These are phyloP conservation scores for Colletotrichum higginsianum DNA, from an alignment of 2,329 filamentous ascomycete species.

Conservation along the genomic window DNA sequence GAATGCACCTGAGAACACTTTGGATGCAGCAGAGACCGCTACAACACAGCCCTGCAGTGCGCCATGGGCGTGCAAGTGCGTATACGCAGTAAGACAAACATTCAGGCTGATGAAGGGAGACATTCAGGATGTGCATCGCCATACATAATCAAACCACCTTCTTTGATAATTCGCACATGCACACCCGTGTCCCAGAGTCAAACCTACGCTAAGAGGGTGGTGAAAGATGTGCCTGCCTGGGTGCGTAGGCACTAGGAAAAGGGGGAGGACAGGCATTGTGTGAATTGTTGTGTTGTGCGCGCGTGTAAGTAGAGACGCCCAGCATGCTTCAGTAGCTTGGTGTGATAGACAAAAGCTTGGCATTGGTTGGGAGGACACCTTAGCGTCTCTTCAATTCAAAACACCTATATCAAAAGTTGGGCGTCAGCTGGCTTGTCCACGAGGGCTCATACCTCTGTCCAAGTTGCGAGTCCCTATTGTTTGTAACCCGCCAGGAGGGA, in stretches of 20 bases:
- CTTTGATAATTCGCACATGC: constrained; percentile 10
- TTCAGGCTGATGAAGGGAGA: constrained; percentile 1
- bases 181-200: neutral
- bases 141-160: constrained; percentile 34
- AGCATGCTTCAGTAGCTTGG: constrained; percentile 1
- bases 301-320: constrained; percentile 5
- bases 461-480: neutral
- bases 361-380: constrained; percentile 3
- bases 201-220: neutral
- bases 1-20: constrained; percentile 5
- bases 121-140: constrained; percentile 7
- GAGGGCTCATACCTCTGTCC: too few relatives aligned
- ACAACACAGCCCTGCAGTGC: neutral
- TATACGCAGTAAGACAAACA: constrained; percentile 1
- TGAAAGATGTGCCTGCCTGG: neutral
- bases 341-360: constrained; percentile 31
- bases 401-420: neutral
- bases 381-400: neutral
- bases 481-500: constrained; percentile 10
- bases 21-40: constrained; percentile 5
- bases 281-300: neutral
- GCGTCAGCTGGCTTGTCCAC: neutral
- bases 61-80: neutral
- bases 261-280: neutral
- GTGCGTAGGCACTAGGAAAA: neutral